Evolutionary conservation across 352 stramenopile genomes (phyloP).

Genomic region (Saprolegnia diclina): DNA sequence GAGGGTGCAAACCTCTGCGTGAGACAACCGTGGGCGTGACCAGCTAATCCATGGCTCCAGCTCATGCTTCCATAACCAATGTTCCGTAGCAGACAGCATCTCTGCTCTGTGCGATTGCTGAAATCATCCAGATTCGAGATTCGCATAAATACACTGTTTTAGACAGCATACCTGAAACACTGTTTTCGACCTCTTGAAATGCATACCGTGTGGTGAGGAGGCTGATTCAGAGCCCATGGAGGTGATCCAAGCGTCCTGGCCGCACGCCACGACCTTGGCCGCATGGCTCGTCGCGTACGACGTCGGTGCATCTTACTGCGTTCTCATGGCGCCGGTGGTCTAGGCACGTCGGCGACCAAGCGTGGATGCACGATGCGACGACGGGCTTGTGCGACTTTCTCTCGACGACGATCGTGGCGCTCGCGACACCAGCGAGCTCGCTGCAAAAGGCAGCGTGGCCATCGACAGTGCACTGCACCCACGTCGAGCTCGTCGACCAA

Average conservation of each 20-base stretch:
- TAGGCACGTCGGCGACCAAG: background rate
- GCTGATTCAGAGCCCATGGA: background rate
- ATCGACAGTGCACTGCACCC: background rate
- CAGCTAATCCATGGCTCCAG: too few relatives aligned
- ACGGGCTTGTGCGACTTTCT: background rate
- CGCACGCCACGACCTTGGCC: background rate
- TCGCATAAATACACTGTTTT: too few relatives aligned
- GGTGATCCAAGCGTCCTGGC: background rate
- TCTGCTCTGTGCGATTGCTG: too few relatives aligned
- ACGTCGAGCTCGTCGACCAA: constrained; percentile 4
- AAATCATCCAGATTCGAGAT: too few relatives aligned
- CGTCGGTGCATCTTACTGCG: background rate
- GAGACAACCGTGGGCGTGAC: too few relatives aligned
- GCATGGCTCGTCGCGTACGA: background rate
- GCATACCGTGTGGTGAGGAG: background rate
- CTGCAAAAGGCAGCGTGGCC: background rate
- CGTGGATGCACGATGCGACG: background rate
- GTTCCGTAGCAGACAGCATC: too few relatives aligned
- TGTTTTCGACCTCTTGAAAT: background rate
- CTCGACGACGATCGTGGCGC: background rate
- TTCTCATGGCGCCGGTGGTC: background rate
- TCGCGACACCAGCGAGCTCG: background rate
- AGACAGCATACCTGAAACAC: too few relatives aligned
- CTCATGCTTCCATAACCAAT: too few relatives aligned
- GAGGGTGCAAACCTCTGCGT: too few relatives aligned